Evolutionary conservation across 805 yeast species (phyloP).

Genomic region (Starmerella bombicola): DNA sequence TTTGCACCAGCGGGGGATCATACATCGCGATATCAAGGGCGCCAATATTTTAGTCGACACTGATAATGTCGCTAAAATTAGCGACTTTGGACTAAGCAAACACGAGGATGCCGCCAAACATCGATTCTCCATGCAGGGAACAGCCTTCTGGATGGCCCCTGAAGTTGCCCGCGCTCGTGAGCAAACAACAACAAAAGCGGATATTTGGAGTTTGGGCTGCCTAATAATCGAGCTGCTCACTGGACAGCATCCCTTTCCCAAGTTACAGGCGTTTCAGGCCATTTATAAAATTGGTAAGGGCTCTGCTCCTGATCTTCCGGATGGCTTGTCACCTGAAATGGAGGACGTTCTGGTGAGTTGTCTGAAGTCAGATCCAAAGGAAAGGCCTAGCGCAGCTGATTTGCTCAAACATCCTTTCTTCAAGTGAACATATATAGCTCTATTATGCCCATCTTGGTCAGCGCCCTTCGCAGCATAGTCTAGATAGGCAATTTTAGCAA

Average conservation of each 20-base stretch:
- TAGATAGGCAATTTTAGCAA: too few relatives aligned
- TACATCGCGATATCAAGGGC: constrained; percentile 81
- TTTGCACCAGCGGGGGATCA: constrained; percentile 60
- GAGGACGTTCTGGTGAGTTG: constrained; percentile 51
- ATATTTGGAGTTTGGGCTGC: constrained; percentile 96
- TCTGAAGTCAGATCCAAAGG: constrained; percentile 60
- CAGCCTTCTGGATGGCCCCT: constrained; percentile 99
- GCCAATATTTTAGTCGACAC: constrained; percentile 75
- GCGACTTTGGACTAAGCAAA: constrained; percentile 76
- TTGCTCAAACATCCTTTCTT: constrained; percentile 51
- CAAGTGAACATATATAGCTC: too few relatives aligned
- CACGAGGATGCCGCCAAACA: constrained; percentile 45
- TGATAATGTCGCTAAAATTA: constrained; percentile 68
- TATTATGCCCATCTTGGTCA: too few relatives aligned
- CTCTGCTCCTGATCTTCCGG: constrained; percentile 63
- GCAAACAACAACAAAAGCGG: constrained; percentile 83
- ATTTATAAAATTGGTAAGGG: constrained; percentile 85
- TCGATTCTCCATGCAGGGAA: constrained; percentile 83
- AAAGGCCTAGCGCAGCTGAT: constrained; percentile 63
- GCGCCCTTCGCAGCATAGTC: too few relatives aligned
- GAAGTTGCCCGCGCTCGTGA: constrained; percentile 84
- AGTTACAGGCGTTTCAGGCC: constrained; percentile 92
- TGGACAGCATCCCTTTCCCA: constrained; percentile 92
- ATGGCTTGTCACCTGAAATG: constrained; percentile 49
- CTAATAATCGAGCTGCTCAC: constrained; percentile 89